Evolutionary conservation across 2,329 filamentous ascomycete genomes (phyloP).

Genomic region (Cryphonectria naterciae): DNA sequence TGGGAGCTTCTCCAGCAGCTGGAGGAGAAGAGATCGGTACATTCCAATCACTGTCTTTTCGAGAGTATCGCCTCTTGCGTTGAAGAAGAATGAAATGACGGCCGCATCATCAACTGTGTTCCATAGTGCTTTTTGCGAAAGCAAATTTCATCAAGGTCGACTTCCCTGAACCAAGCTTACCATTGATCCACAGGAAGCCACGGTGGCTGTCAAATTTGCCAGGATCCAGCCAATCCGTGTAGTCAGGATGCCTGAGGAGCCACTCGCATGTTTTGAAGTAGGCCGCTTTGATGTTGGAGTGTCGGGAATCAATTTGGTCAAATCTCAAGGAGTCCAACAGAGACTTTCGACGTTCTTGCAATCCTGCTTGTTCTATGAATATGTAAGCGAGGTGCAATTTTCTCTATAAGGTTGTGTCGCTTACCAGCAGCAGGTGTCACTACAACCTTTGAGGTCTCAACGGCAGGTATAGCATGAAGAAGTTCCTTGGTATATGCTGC

Average conservation of each 20-base stretch:
- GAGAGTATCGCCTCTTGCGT: conserved; percentile 46
- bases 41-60: conserved; percentile 51
- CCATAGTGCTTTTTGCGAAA: conserved; percentile 29
- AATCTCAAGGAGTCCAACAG: conserved; percentile 41
- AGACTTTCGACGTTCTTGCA: neutral
- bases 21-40: conserved; percentile 51
- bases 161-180: conserved; percentile 47
- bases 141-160: conserved; percentile 49
- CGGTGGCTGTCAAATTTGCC: conserved; percentile 33
- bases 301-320: conserved; percentile 45
- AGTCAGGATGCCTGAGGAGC: conserved; percentile 42
- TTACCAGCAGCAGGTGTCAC: neutral
- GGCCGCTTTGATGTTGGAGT: conserved; percentile 39
- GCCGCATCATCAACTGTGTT: conserved; percentile 13
- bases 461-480: neutral
- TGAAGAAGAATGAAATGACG: conserved; percentile 51
- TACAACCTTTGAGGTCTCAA: neutral
- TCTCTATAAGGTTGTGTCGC: neutral
- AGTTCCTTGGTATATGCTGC: conserved; percentile 7
- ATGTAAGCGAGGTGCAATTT: neutral
- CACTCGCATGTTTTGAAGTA: conserved; percentile 46
- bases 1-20: conserved; percentile 43
- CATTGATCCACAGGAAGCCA: conserved; percentile 50
- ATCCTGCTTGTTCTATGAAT: neutral
- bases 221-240: conserved; percentile 43